Conservation (phyloP, 768 basidiomycete species). For the Boletus rubroflammeus region DNA sequence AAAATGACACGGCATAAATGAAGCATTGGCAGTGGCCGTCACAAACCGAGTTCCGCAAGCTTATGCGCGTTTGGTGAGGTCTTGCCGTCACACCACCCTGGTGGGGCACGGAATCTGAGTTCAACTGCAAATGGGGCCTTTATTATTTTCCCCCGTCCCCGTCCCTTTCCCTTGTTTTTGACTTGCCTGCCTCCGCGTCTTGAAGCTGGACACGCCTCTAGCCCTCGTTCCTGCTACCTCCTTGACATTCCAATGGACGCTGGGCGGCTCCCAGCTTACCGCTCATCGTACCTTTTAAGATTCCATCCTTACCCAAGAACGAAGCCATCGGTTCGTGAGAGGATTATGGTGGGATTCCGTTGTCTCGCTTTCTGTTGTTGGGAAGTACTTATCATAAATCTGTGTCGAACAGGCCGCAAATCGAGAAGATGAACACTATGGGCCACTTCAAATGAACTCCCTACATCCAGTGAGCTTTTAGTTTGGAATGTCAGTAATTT, state of each 20-base stretch:
- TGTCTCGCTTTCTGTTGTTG: slow-evolving; percentile 2
- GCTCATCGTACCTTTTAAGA: slow-evolving; percentile 27
- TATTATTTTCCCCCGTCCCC: slow-evolving; percentile 3
- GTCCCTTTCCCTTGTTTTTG: neutral
- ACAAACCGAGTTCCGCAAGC: slow-evolving; percentile 17
- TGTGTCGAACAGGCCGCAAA: slow-evolving; percentile 9
- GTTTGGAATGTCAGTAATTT: neutral
- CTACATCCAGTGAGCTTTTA: slow-evolving; percentile 1
- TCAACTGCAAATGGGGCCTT: slow-evolving; percentile 15
- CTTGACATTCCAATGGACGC: slow-evolving; percentile 15
- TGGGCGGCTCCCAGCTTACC: slow-evolving; percentile 19
- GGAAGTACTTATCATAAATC: slow-evolving; percentile 5
- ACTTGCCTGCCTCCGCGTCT: slow-evolving; percentile 1
- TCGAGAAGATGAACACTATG: neutral
- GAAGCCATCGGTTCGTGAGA: slow-evolving; percentile 23
- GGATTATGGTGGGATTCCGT: slow-evolving; percentile 18
- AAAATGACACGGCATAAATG: slow-evolving; percentile 8
- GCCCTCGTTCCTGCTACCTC: neutral
- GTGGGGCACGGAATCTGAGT: slow-evolving; percentile 19
- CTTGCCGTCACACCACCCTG: slow-evolving; percentile 27
- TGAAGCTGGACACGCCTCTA: neutral
- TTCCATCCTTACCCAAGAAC: slow-evolving; percentile 31
- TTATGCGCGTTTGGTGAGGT: slow-evolving; percentile 24
- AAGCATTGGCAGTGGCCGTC: slow-evolving; percentile 13
- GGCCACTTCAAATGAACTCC: neutral